Evolutionary conservation across 2,329 filamentous ascomycete genomes (phyloP).

Genomic region (Apiospora phragmitis): DNA sequence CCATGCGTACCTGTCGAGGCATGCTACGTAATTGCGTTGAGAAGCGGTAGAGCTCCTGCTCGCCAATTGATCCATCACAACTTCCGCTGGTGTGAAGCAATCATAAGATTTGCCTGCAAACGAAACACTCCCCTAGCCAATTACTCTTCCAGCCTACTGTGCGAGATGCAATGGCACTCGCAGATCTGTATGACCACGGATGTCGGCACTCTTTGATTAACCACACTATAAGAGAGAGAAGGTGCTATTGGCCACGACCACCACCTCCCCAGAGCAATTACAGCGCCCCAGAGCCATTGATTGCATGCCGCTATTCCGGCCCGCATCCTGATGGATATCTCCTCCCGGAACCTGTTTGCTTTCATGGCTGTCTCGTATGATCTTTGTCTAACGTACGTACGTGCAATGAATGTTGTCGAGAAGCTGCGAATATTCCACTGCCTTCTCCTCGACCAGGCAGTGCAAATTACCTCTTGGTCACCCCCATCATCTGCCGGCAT

Average conservation of each 20-base stretch:
- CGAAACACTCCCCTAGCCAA: background rate
- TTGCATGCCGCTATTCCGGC: background rate
- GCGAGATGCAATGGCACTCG: background rate
- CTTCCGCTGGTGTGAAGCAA: background rate
- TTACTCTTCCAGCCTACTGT: background rate
- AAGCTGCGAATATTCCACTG: background rate
- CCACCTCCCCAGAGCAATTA: background rate
- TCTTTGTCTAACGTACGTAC: background rate
- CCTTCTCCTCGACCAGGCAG: background rate
- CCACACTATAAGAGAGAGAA: background rate
- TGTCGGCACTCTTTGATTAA: constrained; percentile 1
- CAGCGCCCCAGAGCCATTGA: background rate
- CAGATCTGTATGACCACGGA: background rate
- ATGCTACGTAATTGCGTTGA: background rate
- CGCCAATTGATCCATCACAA: background rate
- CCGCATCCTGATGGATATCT: background rate
- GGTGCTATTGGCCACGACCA: background rate
- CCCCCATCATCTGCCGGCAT: background rate
- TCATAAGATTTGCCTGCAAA: background rate
- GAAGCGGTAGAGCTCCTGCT: background rate
- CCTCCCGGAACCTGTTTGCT: background rate
- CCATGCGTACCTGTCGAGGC: background rate
- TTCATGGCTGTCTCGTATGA: background rate
- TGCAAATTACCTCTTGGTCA: background rate
- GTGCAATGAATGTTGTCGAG: no score